Percentiles rank a stretch among this genome's conserved stretches.
Conservation (phyloP, 2,329 filamentous ascomycete genomes). For the Neophaeococcomyces mojaviensis region DNA sequence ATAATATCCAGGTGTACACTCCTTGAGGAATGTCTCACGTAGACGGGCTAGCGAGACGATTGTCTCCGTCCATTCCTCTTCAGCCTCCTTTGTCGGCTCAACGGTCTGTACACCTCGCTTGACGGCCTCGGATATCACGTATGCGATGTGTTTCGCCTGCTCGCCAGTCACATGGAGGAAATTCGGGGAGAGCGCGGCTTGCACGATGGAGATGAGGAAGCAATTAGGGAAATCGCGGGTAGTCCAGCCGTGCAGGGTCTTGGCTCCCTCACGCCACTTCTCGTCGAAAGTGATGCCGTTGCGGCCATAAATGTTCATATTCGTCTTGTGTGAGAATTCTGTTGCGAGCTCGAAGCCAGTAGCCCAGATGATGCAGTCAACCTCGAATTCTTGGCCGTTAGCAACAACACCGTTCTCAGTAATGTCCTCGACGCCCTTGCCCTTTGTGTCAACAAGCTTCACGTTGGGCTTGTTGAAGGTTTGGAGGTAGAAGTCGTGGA, state of each 20-base stretch:
- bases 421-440: constrained; percentile 42
- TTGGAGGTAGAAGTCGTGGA: constrained; percentile 53
- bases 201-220: constrained; percentile 15
- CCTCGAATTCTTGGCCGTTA: constrained; percentile 40
- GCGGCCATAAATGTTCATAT: constrained; percentile 24
- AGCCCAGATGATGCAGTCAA: constrained; percentile 42
- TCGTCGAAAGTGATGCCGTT: constrained; percentile 20
- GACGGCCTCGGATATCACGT: constrained; percentile 11
- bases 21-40: constrained; percentile 9
- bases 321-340: constrained; percentile 12
- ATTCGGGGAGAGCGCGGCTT: constrained; percentile 15
- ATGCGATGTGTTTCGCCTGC: constrained; percentile 15
- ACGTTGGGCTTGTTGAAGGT: constrained; percentile 55
- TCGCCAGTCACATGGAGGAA: constrained; percentile 16
- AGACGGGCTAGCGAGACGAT: constrained; percentile 8
- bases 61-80: constrained; percentile 14
- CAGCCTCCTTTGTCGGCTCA: constrained; percentile 14
- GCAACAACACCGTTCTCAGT: constrained; percentile 43
- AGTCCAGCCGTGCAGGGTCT: constrained; percentile 16
- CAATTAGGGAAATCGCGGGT: constrained; percentile 16
- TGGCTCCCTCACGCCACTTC: constrained; percentile 21
- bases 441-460: constrained; percentile 53
- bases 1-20: constrained; percentile 17
- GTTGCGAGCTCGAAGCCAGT: constrained; percentile 36
- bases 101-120: constrained; percentile 11